Percentiles rank a stretch among this genome's conserved stretches.
phyloP scores from a whole-genome alignment of 2,329 filamentous ascomycete species.

The Ambrosiella cleistominuta region DNA sequence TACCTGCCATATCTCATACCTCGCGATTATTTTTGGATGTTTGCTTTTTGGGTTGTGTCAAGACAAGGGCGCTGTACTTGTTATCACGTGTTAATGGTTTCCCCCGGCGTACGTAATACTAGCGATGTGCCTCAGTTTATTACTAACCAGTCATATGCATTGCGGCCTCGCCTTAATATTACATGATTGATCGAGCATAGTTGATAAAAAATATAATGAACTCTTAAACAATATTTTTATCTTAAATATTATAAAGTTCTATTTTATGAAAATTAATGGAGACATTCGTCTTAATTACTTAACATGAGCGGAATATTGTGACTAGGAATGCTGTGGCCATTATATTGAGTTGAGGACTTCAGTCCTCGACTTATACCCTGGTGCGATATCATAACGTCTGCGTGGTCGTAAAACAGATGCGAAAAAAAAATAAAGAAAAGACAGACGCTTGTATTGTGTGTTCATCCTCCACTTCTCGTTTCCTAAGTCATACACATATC shows the following conservation, averaged over 20 bases:
- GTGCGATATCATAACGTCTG: not conserved
- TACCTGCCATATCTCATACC: constrained; percentile 11
- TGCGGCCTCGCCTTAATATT: too few relatives aligned
- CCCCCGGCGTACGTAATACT: not conserved
- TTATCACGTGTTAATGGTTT: constrained; percentile 3
- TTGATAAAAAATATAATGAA: constrained; percentile 1
- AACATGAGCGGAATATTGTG: too few relatives aligned
- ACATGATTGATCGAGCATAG: not conserved
- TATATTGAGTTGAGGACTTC: too few relatives aligned
- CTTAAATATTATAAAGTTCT: not conserved
- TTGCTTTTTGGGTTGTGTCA: constrained; percentile 5
- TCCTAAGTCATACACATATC: not conserved
- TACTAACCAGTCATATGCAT: too few relatives aligned
- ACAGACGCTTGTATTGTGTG: constrained; percentile 10
- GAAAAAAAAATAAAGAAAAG: not conserved
- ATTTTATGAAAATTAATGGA: not conserved
- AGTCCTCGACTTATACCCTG: not conserved
- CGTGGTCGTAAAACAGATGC: not conserved
- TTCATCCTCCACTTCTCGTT: not conserved
- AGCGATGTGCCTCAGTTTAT: not conserved
- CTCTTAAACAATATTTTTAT: not conserved
- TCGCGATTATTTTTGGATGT: constrained; percentile 12
- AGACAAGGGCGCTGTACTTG: constrained; percentile 6
- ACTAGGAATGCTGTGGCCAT: too few relatives aligned
- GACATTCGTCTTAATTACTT: too few relatives aligned